Percentiles rank a stretch among this genome's conserved stretches.
phyloP scores from a whole-genome alignment of 495 filamentous ascomycete genomes.

The Aspergillus cavernicola region DNA sequence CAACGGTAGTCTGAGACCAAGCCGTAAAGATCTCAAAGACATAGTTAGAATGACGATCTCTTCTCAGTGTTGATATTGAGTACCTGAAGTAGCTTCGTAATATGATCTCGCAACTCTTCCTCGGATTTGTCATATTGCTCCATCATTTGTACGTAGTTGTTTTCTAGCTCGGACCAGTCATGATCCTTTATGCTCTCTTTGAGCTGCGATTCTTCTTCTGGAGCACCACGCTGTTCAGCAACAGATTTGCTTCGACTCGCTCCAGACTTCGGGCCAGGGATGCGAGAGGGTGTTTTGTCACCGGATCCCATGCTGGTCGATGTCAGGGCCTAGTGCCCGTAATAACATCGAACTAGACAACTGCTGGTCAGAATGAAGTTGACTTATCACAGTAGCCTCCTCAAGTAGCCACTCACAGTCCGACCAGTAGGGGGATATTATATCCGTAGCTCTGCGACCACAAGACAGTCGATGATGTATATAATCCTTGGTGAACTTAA shows the following conservation, averaged over 20 bases:
- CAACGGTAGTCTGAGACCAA: slow-evolving; percentile 63
- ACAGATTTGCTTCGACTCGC: neutral
- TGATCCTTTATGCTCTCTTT: slow-evolving; percentile 38
- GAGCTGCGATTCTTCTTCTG: neutral
- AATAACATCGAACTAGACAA: neutral
- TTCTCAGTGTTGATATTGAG: neutral
- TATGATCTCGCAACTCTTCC: slow-evolving; percentile 58
- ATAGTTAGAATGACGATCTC: neutral
- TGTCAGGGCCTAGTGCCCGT: neutral
- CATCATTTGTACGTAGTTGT: slow-evolving; percentile 58
- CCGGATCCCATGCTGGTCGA: neutral
- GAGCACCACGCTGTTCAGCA: neutral
- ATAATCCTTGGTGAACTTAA: too few relatives aligned
- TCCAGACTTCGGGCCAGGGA: slow-evolving; percentile 2
- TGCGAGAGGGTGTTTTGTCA: neutral
- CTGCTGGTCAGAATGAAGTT: neutral
- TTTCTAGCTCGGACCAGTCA: slow-evolving; percentile 66
- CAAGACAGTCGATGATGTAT: neutral
- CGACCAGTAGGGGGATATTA: neutral
- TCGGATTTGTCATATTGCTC: slow-evolving; percentile 56
- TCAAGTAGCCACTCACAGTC: neutral
- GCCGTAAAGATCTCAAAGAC: slow-evolving; percentile 57
- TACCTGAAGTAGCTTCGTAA: slow-evolving; percentile 59
- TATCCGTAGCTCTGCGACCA: neutral
- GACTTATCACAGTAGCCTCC: too few relatives aligned